A percentile compares a stretch with the other conserved stretches of the same genome.
These are phyloP conservation scores for Cicer chorassanicum DNA, from an alignment of 306 rosid species.

Conservation along the genomic window DNA sequence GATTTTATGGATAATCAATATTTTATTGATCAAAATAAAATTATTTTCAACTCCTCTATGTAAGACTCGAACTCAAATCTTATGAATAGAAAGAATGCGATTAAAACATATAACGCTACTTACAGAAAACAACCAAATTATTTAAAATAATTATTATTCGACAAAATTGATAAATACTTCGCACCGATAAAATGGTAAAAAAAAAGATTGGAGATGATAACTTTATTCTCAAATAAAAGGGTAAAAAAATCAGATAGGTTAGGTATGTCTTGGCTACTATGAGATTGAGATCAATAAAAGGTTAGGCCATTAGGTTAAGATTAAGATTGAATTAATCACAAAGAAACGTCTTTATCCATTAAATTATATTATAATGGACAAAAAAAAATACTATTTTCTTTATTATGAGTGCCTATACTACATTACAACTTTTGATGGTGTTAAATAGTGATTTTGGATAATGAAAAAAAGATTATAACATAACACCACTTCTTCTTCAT, in stretches of 20 bases:
- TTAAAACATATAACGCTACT: background rate
- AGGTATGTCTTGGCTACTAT: constrained; percentile 8
- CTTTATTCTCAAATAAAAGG: background rate
- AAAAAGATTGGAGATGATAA: background rate
- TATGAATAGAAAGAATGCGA: background rate
- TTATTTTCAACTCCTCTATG: background rate
- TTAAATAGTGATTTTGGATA: constrained; percentile 46
- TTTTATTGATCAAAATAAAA: background rate
- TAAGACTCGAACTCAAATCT: background rate
- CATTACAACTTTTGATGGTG: constrained; percentile 50
- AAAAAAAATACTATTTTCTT: constrained; percentile 11
- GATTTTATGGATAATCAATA: background rate
- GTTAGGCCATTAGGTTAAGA: constrained; percentile 45
- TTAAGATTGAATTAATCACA: constrained; percentile 33
- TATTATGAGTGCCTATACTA: constrained; percentile 32
- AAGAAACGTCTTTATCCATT: background rate
- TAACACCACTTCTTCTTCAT: constrained; percentile 10
- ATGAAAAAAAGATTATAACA: constrained; percentile 46
- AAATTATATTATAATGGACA: constrained; percentile 33
- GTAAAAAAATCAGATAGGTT: constrained; percentile 15
- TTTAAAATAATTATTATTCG: background rate
- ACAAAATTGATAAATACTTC: background rate
- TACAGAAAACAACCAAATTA: background rate
- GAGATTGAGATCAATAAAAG: constrained; percentile 31
- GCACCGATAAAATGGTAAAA: background rate